Percentiles rank a stretch among this genome's conserved stretches.
These are phyloP conservation scores for Xanthoconium purpureum DNA, from an alignment of 768 basidiomycete genomes.

Conservation along the genomic window DNA sequence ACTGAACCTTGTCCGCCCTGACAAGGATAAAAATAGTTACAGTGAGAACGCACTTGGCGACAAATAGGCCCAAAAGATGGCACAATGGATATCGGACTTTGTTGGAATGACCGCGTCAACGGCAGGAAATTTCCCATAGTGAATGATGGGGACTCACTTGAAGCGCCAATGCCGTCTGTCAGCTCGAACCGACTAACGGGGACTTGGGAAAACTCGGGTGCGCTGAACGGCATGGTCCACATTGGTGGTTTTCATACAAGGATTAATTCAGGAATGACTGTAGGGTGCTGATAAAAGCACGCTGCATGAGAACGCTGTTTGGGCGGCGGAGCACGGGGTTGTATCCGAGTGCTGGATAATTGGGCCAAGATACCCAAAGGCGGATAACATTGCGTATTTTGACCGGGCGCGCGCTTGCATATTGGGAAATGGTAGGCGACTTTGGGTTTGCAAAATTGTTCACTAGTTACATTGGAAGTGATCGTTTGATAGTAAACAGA, in stretches of 20 bases:
- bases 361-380: conserved; percentile 22
- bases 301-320: conserved; percentile 11
- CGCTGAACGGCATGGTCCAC: background rate
- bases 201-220: conserved; percentile 15
- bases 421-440: conserved; percentile 14
- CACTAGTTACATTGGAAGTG: conserved; percentile 17
- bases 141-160: conserved; percentile 6
- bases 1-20: conserved; percentile 1
- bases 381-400: conserved; percentile 19
- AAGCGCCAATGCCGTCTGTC: conserved; percentile 2
- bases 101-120: conserved; percentile 18
- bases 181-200: conserved; percentile 13
- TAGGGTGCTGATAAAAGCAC: conserved; percentile 8
- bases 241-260: conserved; percentile 12
- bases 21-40: conserved; percentile 17
- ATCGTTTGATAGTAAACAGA: conserved; percentile 20
- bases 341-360: conserved; percentile 13
- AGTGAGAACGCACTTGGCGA: conserved; percentile 24
- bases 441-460: conserved; percentile 13
- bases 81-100: conserved; percentile 20
- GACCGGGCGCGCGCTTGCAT: conserved; percentile 12
- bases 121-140: conserved; percentile 23
- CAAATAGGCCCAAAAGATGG: conserved; percentile 8
- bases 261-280: conserved; percentile 11
- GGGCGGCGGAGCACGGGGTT: conserved; percentile 23